Evolutionary conservation across 164 flowering plant genomes (phyloP), one percentile per base, ranked within the genome.

Genomic region (Cinnamomum chago): DNA sequence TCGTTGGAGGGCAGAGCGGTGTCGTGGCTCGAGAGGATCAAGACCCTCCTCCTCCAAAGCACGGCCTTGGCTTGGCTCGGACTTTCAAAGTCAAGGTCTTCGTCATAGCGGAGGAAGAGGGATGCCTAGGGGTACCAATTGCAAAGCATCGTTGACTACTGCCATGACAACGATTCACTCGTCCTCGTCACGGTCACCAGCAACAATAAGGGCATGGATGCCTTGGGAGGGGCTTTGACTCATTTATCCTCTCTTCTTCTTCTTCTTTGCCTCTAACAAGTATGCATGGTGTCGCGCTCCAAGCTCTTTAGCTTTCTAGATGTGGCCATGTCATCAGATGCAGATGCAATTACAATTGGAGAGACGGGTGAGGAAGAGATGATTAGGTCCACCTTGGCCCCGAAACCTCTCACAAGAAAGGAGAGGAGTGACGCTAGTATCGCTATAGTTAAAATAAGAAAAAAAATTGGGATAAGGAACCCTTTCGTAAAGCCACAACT

Each of bases 91-190:
- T 74, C 65, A 82, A 80, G 74, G 79, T 82, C 50, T 82, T 84
- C 67, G 80, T 84, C 62, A 70, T 84, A 14, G 82, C 80, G 50
- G 86, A 80, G 58, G 81, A 78, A 18, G 81, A 80, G 51, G 50
- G 68, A 1, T 79, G 82, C 25, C 40, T 66, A 2, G 70, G 86
- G 70, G 86, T 77, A 79, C 24, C 81, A 84, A 73, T 79, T 84
- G 5, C 35, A 74, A 73, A 72, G 35, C 23, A 74, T 81, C 14
- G 77, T 74, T 23, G 78, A 79, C 20, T 58, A 67, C 7, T 62
- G 52, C n/a, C 13, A 68, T 12, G 68, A 60, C 23, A 0, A 52
- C 1, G 68, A 70, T 24, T 24, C 55, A 30, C 55, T 80, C 27
- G 79, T 82, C 3, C 78, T 84, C 65, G 68, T 84, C 27, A 70